These are phyloP conservation scores for Neopestalotiopsis sp. DNA, from an alignment of 2,329 filamentous ascomycete species.

Conservation along the genomic window DNA sequence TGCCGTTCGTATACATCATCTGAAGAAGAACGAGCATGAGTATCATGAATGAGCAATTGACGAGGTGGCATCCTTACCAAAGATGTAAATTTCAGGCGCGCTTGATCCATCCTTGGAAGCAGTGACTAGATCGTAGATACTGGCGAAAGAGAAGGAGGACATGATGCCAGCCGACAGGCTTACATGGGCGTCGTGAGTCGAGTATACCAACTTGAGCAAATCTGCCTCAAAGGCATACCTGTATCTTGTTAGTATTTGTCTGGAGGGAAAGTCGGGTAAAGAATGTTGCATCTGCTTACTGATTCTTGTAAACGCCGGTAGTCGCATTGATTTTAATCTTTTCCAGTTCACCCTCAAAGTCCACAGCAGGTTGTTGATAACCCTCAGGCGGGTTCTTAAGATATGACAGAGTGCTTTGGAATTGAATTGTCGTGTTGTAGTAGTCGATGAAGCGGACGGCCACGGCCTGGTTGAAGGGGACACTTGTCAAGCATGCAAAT, in stretches of 20 bases:
- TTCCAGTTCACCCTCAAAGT: constrained; percentile 37
- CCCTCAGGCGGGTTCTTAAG: constrained; percentile 44
- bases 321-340: constrained; percentile 38
- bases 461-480: constrained; percentile 51
- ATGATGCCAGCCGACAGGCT: constrained; percentile 36
- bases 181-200: constrained; percentile 43
- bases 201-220: constrained; percentile 37
- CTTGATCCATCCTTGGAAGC: constrained; percentile 38
- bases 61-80: constrained; percentile 20
- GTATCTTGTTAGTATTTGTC: neutral
- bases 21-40: neutral
- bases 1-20: constrained; percentile 26
- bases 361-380: constrained; percentile 45
- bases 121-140: constrained; percentile 34
- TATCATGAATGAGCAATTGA: no score
- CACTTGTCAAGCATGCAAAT: constrained; percentile 47
- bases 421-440: constrained; percentile 49
- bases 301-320: constrained; percentile 36
- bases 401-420: constrained; percentile 48
- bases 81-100: constrained; percentile 40
- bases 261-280: neutral
- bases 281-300: constrained; percentile 27
- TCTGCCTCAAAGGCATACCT: constrained; percentile 41
- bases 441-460: constrained; percentile 50
- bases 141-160: constrained; percentile 37